Evolutionary conservation across 176 grass and related monocot genomes (phyloP).

Genomic region (Avena atlantica): DNA sequence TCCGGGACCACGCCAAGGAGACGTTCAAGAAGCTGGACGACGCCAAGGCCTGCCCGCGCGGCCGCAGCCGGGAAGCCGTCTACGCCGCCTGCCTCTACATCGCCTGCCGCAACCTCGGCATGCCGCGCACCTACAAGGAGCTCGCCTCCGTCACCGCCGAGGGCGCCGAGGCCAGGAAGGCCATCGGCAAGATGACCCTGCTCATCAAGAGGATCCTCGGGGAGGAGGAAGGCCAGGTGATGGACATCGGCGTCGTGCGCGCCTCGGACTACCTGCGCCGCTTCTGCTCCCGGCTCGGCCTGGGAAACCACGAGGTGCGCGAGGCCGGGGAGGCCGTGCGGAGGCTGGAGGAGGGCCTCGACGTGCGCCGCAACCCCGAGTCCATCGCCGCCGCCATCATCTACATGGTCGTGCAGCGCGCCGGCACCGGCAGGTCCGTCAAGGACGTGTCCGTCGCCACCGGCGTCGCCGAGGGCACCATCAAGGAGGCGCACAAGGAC

Average conservation of each 20-base stretch:
- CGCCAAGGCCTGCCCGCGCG: constrained; percentile 30
- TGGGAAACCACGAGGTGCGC: constrained; percentile 53
- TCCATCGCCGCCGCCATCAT: constrained; percentile 49
- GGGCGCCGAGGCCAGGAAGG: constrained; percentile 42
- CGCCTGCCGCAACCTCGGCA: constrained; percentile 61
- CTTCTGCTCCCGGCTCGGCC: constrained; percentile 54
- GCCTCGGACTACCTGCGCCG: constrained; percentile 49
- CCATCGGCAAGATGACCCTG: constrained; percentile 42
- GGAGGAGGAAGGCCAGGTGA: constrained; percentile 19
- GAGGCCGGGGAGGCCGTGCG: constrained; percentile 41
- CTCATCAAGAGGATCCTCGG: constrained; percentile 48
- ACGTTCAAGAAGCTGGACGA: constrained; percentile 50
- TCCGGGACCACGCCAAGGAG: constrained; percentile 52
- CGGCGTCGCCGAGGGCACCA: constrained; percentile 53
- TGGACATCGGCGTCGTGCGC: constrained; percentile 52
- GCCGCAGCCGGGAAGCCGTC: constrained; percentile 41
- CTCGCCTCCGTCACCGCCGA: constrained; percentile 41
- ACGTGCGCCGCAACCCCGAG: constrained; percentile 56
- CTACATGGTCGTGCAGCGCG: constrained; percentile 47
- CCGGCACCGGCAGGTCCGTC: constrained; percentile 25
- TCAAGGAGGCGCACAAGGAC: constrained; percentile 52
- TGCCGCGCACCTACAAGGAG: constrained; percentile 59
- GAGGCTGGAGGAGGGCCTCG: constrained; percentile 36
- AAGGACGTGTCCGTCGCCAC: constrained; percentile 50
- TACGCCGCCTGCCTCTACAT: constrained; percentile 62